Evolutionary conservation across 1,284 basidiomycete species (phyloP), one percentile per base, ranked within the genome.

Genomic region (Cryptococcus hybrid): DNA sequence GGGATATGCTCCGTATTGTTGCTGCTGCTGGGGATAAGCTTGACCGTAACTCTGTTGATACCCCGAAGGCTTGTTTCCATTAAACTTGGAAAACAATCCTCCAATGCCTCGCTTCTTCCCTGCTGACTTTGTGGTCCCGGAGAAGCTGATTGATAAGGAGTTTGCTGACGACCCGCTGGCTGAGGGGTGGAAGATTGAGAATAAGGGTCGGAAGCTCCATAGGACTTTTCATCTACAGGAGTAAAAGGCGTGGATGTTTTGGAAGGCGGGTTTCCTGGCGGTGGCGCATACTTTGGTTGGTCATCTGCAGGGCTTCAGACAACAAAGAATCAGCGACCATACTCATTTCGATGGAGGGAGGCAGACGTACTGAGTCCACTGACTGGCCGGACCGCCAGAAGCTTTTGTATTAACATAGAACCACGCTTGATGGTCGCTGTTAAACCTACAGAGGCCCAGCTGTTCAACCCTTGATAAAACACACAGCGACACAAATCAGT

Each of bases 391-490:
- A 0, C 72, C 74, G 6, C 73, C 74, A 3, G 75, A 69, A 6
- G 71, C 70, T 13, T 71, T 70, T 52, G 69, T 76, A 64, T 80
- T 75, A 15, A 78, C 76, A 64, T 79, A 80, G 67, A 78, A 80
- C 74, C 75, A 78, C 1, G 76, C 65, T 48, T 77, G 68, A 65
- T 80, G 69, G n/a, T 75, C 63, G n/a, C 66, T 55, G 62, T 78
- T 74, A 61, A 71, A 76, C 52, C 74, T 75, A 47, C 18, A 24
- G 1, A 2, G 4, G 7, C 9, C 6, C 35, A 11, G 13, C 12
- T 8, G 40, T 52, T 47, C 52, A 35, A 34, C 46, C n/a, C 13
- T 24, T 37, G 30, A 24, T 2, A 8, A 52, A 44, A 13, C 12
- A 12, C 39, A 5, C 47, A 6, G 7, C 38, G 66, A 24, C 24